Conservation (phyloP, 176 grass and related monocot genomes). For the Alloteropsis semialata region DNA sequence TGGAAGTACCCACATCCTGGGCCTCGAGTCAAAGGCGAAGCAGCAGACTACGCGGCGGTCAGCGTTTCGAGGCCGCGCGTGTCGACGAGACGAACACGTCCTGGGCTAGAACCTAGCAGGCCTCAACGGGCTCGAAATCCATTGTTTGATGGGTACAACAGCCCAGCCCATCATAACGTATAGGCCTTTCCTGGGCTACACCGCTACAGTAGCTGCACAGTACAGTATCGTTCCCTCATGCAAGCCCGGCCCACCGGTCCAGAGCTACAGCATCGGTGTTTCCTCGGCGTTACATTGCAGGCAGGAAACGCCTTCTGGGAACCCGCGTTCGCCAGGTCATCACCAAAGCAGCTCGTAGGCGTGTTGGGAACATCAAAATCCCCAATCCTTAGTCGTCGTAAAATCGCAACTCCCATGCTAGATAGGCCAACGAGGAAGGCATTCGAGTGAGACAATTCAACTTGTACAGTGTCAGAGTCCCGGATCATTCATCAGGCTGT, state of each 20-base stretch:
- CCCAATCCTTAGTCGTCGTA: neutral
- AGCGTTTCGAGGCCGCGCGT: too few relatives aligned
- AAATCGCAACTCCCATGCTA: neutral
- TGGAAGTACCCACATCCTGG: neutral
- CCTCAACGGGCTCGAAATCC: neutral
- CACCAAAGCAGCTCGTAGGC: neutral
- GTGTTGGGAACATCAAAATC: neutral
- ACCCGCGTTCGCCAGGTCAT: neutral
- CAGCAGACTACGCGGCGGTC: too few relatives aligned
- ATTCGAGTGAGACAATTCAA: too few relatives aligned
- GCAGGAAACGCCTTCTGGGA: neutral
- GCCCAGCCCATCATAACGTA: neutral
- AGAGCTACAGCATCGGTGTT: too few relatives aligned
- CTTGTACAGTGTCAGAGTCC: too few relatives aligned
- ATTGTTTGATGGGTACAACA: neutral
- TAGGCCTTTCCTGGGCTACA: neutral
- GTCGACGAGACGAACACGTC: neutral
- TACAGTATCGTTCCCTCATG: neutral
- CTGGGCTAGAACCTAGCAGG: neutral
- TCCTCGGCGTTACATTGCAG: neutral
- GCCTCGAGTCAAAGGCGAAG: too few relatives aligned
- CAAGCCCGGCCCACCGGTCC: neutral
- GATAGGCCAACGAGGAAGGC: neutral
- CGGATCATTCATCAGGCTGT: too few relatives aligned
- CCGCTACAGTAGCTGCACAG: neutral